phyloP scores from a whole-genome alignment of 139 green algal genomes.

The Tetraselmis striata region DNA sequence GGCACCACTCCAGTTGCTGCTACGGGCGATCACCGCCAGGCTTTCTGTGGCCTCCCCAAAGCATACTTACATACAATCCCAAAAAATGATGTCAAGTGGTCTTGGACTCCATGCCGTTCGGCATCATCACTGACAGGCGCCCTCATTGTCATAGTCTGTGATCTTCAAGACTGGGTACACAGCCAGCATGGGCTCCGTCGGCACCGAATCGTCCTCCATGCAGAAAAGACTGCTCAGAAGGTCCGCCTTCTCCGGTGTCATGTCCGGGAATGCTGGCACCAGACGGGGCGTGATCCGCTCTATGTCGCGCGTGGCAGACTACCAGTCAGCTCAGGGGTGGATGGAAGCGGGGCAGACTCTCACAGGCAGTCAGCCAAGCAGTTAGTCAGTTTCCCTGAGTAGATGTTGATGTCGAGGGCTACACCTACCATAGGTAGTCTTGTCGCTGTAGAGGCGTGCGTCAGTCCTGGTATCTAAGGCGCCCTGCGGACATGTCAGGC shows the following conservation, averaged over 20 bases:
- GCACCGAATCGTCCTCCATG: not conserved
- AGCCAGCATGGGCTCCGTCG: not conserved
- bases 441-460: not conserved
- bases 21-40: no score
- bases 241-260: not conserved
- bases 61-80: no score
- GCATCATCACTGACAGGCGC: no score
- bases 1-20: no score
- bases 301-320: no score
- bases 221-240: not conserved
- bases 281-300: not conserved
- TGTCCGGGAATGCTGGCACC: not conserved
- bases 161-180: not conserved
- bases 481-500: not conserved
- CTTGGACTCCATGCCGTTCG: no score
- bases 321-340: not conserved
- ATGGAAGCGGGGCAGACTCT: no score
- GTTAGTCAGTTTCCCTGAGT: no score
- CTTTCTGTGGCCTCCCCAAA: no score
- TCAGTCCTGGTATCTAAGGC: not conserved
- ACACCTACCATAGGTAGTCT: not conserved
- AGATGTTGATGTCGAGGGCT: no score
- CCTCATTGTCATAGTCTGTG: not conserved
- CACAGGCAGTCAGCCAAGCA: no score
- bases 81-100: no score